phyloP scores from a whole-genome alignment of 306 rosid species.

The Cercis canadensis region DNA sequence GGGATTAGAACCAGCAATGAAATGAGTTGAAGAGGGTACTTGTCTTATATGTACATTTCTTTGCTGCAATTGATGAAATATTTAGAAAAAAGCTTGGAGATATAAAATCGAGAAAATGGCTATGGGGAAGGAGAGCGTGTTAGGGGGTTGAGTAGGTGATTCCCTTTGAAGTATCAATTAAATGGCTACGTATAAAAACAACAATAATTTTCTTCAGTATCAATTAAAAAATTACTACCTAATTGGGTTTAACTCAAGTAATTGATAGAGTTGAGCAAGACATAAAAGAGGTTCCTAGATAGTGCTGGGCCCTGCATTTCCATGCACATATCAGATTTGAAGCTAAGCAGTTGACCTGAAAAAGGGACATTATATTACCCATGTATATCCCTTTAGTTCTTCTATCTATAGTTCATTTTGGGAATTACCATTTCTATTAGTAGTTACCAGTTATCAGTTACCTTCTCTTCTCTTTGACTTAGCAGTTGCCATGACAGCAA shows the following conservation, averaged over 20 bases:
- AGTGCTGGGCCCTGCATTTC: not conserved
- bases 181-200: too few species aligned
- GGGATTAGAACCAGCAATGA: not conserved
- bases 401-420: too few species aligned
- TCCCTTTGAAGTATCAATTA: constrained; percentile 59
- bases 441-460: too few species aligned
- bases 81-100: constrained; percentile 4
- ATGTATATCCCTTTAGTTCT: too few species aligned
- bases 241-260: not conserved
- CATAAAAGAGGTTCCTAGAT: too few species aligned
- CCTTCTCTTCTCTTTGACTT: too few species aligned
- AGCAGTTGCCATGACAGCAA: too few species aligned
- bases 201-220: too few species aligned
- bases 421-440: too few species aligned
- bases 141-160: constrained; percentile 37
- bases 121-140: constrained; percentile 9
- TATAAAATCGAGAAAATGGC: constrained; percentile 34
- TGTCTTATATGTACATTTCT: constrained; percentile 33
- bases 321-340: constrained; percentile 28
- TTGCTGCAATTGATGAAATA: constrained; percentile 30
- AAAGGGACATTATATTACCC: constrained; percentile 15
- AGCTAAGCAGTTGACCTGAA: constrained; percentile 36
- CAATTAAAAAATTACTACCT: too few species aligned
- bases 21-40: constrained; percentile 6
- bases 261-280: too few species aligned